Conservation (phyloP, 2,329 filamentous ascomycete genomes). For the Venturia aucupariae region DNA sequence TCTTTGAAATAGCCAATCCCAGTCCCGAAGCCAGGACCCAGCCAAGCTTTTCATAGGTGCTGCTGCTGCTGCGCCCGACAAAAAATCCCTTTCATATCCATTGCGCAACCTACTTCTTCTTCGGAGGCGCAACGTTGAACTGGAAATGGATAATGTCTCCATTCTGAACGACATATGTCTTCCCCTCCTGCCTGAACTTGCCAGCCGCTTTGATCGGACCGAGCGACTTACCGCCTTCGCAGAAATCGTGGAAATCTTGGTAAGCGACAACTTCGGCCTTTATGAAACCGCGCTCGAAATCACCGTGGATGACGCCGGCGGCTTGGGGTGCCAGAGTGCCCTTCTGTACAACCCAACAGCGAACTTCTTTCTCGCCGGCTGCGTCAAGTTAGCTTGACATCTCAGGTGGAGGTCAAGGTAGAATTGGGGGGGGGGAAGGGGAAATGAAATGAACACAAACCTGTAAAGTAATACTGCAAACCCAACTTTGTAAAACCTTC, state of each 20-base stretch:
- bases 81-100: background rate
- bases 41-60: too few species aligned
- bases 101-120: background rate
- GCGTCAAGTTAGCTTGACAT: background rate
- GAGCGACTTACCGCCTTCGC: conserved; percentile 36
- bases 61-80: too few species aligned
- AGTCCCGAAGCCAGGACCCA: too few species aligned
- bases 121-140: background rate
- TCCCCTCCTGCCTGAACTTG: conserved; percentile 38
- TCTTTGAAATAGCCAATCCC: too few species aligned
- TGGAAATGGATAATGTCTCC: conserved; percentile 1
- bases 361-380: conserved; percentile 38
- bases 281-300: conserved; percentile 38
- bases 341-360: conserved; percentile 36
- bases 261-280: conserved; percentile 39
- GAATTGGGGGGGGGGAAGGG: too few species aligned
- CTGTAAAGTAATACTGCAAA: conserved; percentile 39
- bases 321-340: conserved; percentile 34
- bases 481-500: conserved; percentile 38
- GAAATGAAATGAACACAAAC: background rate
- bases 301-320: conserved; percentile 34
- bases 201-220: conserved; percentile 38
- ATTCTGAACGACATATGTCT: conserved; percentile 29
- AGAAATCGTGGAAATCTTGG: conserved; percentile 38
- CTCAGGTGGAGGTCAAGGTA: background rate